Evolutionary conservation across 73 alveolate genomes (phyloP).

Genomic region (Paramecium sexaurelia): DNA sequence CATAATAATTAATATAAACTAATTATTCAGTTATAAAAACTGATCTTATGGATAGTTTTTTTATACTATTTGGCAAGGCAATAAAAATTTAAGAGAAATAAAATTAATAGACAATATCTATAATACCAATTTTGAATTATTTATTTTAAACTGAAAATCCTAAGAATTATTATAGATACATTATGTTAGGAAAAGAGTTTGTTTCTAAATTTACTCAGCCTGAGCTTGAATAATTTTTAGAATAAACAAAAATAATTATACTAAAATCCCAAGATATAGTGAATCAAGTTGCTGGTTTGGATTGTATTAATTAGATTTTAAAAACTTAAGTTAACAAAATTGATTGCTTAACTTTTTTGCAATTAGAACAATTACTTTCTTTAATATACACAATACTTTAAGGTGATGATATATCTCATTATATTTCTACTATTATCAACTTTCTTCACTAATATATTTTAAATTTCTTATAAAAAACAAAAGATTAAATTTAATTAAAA

Average conservation of each 20-base stretch:
- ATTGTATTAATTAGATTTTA: neutral
- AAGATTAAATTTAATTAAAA: neutral
- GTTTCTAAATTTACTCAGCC: neutral
- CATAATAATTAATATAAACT: neutral
- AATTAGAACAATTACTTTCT: neutral
- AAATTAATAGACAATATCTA: neutral
- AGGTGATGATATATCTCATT: neutral
- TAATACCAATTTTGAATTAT: neutral
- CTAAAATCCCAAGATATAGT: neutral
- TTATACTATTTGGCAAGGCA: neutral
- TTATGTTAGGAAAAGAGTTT: neutral
- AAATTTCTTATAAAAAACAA: neutral
- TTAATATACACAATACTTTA: neutral
- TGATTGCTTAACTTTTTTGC: neutral
- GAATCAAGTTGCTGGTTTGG: neutral
- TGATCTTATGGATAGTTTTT: conserved; percentile 20
- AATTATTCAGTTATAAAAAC: neutral
- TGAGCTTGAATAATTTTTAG: neutral
- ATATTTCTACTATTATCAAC: neutral
- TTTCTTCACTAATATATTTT: neutral
- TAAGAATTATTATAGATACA: neutral
- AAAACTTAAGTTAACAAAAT: neutral
- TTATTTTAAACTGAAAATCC: neutral
- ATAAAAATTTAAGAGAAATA: neutral
- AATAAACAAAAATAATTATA: neutral